These are phyloP conservation scores for Picea abies DNA, from an alignment of 83 land plant genomes.

Conservation along the genomic window DNA sequence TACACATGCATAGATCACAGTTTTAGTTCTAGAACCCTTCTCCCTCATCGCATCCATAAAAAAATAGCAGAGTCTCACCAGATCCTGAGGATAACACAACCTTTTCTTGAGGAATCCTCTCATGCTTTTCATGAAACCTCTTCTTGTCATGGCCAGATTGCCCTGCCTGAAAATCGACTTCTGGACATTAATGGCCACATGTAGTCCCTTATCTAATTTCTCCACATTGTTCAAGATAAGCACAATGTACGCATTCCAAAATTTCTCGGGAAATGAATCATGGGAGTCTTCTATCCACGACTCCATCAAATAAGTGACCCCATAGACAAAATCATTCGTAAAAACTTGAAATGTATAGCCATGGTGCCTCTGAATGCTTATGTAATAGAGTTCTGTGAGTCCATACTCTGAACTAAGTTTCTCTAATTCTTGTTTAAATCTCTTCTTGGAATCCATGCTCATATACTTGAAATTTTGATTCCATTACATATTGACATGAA, in stretches of 20 bases:
- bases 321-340: slow-evolving; percentile 57
- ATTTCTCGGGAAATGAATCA: slow-evolving; percentile 29
- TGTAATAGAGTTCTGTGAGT: slow-evolving; percentile 36
- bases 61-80: slow-evolving; percentile 49
- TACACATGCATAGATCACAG: slow-evolving; percentile 37
- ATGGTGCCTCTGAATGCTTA: slow-evolving; percentile 40
- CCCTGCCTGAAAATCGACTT: no score
- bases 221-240: no score
- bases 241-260: slow-evolving; percentile 40
- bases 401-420: no score
- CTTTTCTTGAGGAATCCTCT: slow-evolving; percentile 31
- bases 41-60: slow-evolving; percentile 51
- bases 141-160: no score
- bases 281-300: slow-evolving; percentile 13
- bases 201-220: no score
- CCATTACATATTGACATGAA: neutral
- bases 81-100: slow-evolving; percentile 43
- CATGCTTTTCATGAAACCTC: no score
- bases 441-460: no score
- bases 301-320: slow-evolving; percentile 49
- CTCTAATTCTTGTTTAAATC: no score
- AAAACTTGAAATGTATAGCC: slow-evolving; percentile 43
- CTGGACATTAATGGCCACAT: no score
- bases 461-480: slow-evolving; percentile 48
- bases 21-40: slow-evolving; percentile 34